A percentile compares a stretch with the other conserved stretches of the same genome.
Conservation (phyloP, 208 protist genomes). For the Kentomonas sorsogonicus region DNA sequence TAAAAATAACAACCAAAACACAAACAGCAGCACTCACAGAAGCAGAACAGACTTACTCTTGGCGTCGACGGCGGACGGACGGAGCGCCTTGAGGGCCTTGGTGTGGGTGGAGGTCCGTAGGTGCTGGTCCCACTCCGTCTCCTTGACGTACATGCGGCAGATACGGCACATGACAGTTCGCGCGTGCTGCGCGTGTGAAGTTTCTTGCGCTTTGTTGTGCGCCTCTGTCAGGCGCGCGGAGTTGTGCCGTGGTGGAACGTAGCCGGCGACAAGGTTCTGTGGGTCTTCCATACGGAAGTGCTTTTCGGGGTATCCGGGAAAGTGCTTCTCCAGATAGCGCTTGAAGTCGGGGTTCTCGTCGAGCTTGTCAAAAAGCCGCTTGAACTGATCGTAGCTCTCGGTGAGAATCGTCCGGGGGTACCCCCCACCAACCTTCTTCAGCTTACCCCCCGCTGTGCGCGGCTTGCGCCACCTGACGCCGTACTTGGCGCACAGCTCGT, state of each 20-base stretch:
- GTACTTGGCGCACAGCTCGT: slow-evolving; percentile 39
- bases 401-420: slow-evolving; percentile 59
- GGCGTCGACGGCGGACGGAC: no score
- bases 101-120: no score
- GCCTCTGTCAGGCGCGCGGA: slow-evolving; percentile 14
- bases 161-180: slow-evolving; percentile 65
- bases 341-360: slow-evolving; percentile 28
- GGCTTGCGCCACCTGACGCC: slow-evolving; percentile 57
- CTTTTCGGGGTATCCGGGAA: slow-evolving; percentile 67
- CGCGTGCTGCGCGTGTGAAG: slow-evolving; percentile 17
- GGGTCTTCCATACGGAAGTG: slow-evolving; percentile 70
- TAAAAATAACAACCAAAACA: not conserved
- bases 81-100: no score
- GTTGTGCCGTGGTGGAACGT: slow-evolving; percentile 48
- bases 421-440: slow-evolving; percentile 58
- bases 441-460: slow-evolving; percentile 29
- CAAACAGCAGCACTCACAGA: not conserved
- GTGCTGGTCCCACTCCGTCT: slow-evolving; percentile 41
- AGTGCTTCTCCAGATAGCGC: slow-evolving; percentile 45
- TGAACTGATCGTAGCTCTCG: slow-evolving; percentile 54
- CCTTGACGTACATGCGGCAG: slow-evolving; percentile 47
- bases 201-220: slow-evolving; percentile 2
- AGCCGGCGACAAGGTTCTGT: slow-evolving; percentile 37
- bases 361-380: slow-evolving; percentile 29
- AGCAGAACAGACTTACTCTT: no score